Conservation (phyloP, 1,284 basidiomycete genomes). For the Boletellus dicymbophilus region DNA sequence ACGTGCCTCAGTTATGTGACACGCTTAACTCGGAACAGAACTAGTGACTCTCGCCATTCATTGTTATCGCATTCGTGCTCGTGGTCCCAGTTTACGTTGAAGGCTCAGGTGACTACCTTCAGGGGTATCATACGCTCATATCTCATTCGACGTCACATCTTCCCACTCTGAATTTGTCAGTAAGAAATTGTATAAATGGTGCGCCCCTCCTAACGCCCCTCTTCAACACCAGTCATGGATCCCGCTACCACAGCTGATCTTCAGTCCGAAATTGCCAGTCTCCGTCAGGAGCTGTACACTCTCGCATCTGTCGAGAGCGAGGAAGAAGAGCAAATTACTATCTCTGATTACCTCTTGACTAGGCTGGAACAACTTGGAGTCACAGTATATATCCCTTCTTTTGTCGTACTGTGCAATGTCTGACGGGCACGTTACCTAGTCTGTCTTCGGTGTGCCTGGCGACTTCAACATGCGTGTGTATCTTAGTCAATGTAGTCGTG, state of each 20-base stretch:
- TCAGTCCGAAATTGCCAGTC: constrained; percentile 54
- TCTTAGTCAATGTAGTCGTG: neutral
- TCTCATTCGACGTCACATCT: neutral
- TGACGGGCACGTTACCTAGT: constrained; percentile 35
- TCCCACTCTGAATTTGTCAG: neutral
- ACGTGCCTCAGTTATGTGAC: no score
- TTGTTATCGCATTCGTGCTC: no score
- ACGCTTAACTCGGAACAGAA: no score
- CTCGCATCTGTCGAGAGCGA: constrained; percentile 35
- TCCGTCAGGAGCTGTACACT: constrained; percentile 52
- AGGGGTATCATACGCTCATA: no score
- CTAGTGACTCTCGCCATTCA: no score
- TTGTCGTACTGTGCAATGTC: neutral
- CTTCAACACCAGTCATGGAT: constrained; percentile 19
- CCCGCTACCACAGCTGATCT: constrained; percentile 30
- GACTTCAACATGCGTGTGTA: constrained; percentile 83
- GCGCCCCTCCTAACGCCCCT: neutral
- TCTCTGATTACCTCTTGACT: constrained; percentile 73
- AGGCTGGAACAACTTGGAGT: constrained; percentile 71
- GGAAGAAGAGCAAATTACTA: constrained; percentile 50
- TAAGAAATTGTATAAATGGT: constrained; percentile 6
- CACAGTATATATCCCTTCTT: constrained; percentile 47
- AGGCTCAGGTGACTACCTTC: no score
- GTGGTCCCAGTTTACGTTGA: no score
- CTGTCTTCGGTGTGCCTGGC: constrained; percentile 88